These are phyloP conservation scores for Candida succiphila DNA, from an alignment of 805 yeast species.

Conservation along the genomic window DNA sequence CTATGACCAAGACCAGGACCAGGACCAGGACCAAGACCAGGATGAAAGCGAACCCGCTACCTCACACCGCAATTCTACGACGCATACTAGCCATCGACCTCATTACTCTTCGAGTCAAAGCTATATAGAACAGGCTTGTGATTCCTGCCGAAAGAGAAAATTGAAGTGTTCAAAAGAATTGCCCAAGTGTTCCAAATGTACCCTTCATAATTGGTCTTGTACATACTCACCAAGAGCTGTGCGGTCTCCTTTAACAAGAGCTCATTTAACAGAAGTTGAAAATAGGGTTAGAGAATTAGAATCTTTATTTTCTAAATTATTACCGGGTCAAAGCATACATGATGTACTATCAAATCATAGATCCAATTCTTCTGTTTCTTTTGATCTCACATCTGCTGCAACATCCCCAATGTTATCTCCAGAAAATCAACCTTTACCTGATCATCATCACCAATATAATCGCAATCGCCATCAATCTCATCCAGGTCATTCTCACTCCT, in stretches of 20 bases:
- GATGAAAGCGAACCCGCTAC: no score
- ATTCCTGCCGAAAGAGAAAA: slow-evolving; percentile 73
- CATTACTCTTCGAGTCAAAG: no score
- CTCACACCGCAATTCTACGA: no score
- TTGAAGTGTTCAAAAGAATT: slow-evolving; percentile 70
- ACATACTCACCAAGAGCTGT: slow-evolving; percentile 69
- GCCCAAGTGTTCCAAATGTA: slow-evolving; percentile 72
- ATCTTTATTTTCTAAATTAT: slow-evolving; percentile 27
- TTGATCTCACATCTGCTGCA: not conserved
- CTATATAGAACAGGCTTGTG: slow-evolving; percentile 59
- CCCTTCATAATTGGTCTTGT: slow-evolving; percentile 64
- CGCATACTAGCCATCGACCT: no score
- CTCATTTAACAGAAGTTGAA: slow-evolving; percentile 71
- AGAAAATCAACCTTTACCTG: not conserved
- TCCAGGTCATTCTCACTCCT: no score
- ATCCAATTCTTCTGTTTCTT: no score
- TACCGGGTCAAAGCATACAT: slow-evolving; percentile 39
- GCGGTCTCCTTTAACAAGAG: slow-evolving; percentile 75
- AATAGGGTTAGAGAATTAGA: slow-evolving; percentile 39
- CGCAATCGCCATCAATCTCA: not conserved
- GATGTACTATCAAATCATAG: slow-evolving; percentile 6
- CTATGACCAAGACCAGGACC: no score
- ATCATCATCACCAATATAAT: not conserved
- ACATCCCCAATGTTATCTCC: not conserved
- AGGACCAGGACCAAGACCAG: no score